phyloP scores from a whole-genome alignment of 768 basidiomycete species.

The Leccinum pellstonianum region DNA sequence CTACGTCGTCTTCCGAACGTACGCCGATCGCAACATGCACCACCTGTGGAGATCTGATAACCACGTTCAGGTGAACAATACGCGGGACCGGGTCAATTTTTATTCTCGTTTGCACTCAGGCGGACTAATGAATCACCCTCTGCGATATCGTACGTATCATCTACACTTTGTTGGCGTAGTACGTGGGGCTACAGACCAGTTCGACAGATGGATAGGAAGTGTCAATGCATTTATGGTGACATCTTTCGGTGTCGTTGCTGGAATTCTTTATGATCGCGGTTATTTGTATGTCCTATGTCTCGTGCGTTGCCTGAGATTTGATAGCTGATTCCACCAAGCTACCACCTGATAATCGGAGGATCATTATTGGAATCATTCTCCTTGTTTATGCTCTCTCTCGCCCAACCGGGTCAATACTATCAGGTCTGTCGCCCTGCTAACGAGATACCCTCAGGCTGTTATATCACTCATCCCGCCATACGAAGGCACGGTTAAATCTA shows the following conservation, averaged over 20 bases:
- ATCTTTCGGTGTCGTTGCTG: conserved; percentile 40
- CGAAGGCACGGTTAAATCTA: too few species aligned
- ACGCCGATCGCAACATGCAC: too few species aligned
- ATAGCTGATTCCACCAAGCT: conserved; percentile 28
- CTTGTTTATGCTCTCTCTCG: conserved; percentile 46
- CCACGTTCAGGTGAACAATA: too few species aligned
- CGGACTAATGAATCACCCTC: conserved; percentile 31
- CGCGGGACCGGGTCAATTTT: too few species aligned
- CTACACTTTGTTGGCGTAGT: background rate
- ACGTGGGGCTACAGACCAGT: background rate
- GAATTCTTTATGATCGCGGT: conserved; percentile 51
- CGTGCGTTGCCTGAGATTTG: background rate
- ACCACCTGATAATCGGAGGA: conserved; percentile 45
- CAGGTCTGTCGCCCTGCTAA: conserved; percentile 32
- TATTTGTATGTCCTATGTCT: conserved; percentile 39
- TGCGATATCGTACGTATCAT: conserved; percentile 35
- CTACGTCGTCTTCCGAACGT: too few species aligned
- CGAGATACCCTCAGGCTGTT: background rate
- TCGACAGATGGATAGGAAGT: conserved; percentile 45
- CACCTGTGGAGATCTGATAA: too few species aligned
- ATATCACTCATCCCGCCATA: background rate
- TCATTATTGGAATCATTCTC: conserved; percentile 42
- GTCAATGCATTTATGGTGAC: conserved; percentile 42
- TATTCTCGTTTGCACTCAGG: too few species aligned
- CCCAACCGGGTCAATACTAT: conserved; percentile 41